A percentile compares a stretch with the other conserved stretches of the same genome.
Conservation (phyloP, 139 green algal species). For the Chlorella sp. region DNA sequence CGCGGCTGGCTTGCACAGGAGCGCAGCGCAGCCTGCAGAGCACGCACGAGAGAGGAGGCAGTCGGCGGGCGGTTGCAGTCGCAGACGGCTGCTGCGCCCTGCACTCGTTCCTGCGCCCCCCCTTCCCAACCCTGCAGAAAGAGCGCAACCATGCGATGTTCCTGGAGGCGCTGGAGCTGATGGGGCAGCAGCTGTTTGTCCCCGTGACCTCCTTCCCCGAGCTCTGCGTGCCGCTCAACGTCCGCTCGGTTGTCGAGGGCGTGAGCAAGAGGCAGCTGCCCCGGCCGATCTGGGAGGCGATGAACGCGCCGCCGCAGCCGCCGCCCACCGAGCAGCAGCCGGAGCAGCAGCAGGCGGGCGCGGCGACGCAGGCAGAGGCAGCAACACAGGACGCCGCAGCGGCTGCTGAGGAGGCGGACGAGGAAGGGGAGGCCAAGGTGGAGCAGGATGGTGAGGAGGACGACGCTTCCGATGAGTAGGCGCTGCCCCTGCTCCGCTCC, state of each 20-base stretch:
- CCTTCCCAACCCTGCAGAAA: conserved; percentile 15
- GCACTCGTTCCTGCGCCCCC: background rate
- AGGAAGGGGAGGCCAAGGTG: background rate
- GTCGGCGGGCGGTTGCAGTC: background rate
- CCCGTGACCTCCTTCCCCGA: conserved; percentile 41
- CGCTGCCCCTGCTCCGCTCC: no score
- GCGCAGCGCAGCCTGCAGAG: background rate
- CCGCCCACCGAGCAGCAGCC: background rate
- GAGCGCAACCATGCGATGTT: conserved; percentile 41
- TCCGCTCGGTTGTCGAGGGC: background rate
- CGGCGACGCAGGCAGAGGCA: background rate
- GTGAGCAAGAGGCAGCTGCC: background rate
- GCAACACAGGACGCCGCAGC: background rate
- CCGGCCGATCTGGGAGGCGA: background rate
- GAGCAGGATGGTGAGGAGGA: background rate
- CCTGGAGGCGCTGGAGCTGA: conserved; percentile 33
- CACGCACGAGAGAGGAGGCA: background rate
- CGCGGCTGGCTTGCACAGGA: background rate
- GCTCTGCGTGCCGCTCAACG: conserved; percentile 12
- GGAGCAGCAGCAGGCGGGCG: background rate
- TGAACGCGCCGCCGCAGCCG: background rate
- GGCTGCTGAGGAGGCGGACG: background rate
- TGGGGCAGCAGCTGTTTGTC: conserved; percentile 33
- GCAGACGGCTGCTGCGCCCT: background rate
- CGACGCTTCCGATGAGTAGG: no score